Evolutionary conservation across 805 yeast genomes (phyloP), one percentile per base, ranked within the genome.

Genomic region (Dipodascopsis uninucleata): DNA sequence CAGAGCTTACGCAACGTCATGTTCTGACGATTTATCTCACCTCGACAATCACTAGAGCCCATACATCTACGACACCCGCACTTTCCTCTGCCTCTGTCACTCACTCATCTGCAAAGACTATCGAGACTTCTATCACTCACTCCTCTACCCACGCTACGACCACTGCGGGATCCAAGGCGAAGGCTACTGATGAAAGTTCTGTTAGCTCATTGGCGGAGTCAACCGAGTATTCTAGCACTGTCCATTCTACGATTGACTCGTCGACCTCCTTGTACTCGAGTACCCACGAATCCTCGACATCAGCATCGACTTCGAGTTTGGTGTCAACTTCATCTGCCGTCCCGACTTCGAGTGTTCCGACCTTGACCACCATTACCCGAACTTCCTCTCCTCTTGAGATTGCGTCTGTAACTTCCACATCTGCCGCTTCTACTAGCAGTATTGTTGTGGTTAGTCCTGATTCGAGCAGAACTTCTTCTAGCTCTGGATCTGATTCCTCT

Each of bases 151-250:
- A n/a, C n/a, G n/a, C n/a, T n/a, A n/a, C n/a, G n/a, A n/a, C n/a
- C n/a, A n/a, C n/a, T n/a, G n/a, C n/a, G n/a, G n/a, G n/a, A n/a
- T n/a, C n/a, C n/a, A n/a, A n/a, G n/a, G n/a, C n/a, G n/a, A n/a
- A n/a, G n/a, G n/a, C n/a, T n/a, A n/a, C n/a, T n/a, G n/a, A n/a
- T n/a, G n/a, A n/a, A n/a, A n/a, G 76, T 61, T 90, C 94, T 61
- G 90, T 74, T 45, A 90, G 71, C 67, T 90, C 98, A 23, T 90
- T 97, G 40, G 90, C 90, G 61, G 89, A 90, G 17, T 96, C 96
- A 40, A 93, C 97, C 45, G 93, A 70, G 61, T 90, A 90, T 9
- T 97, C 97, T 59, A 93, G 74, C 66, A 87, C 96, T 67, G 83
- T 86, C 67, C 90, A 90, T 64, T 90, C 89, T 60, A 85, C 86